Evolutionary conservation across 2,329 filamentous ascomycete genomes (phyloP).

Genomic region (Exophiala bonariae): DNA sequence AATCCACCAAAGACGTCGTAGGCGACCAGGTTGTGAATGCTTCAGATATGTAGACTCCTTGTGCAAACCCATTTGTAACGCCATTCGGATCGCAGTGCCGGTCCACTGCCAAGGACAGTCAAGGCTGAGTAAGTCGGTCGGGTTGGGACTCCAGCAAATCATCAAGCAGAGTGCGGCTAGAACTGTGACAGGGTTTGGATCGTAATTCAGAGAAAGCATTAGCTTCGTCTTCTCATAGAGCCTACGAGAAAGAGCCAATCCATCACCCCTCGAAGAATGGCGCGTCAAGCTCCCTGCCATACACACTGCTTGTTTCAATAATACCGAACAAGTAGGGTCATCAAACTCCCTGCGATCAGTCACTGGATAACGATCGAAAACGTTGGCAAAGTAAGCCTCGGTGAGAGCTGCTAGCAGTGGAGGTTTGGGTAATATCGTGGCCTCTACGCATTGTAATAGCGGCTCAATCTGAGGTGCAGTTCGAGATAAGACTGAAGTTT

Average conservation of each 20-base stretch:
- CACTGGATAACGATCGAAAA: constrained; percentile 24
- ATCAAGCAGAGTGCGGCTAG: constrained; percentile 27
- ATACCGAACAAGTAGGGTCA: not conserved
- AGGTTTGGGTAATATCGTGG: constrained; percentile 2
- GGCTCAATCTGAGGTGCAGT: not conserved
- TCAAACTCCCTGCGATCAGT: constrained; percentile 16
- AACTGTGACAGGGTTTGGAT: constrained; percentile 16
- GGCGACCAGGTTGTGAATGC: constrained; percentile 1
- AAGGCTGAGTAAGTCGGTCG: constrained; percentile 18
- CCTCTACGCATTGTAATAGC: constrained; percentile 2
- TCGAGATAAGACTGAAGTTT: not conserved
- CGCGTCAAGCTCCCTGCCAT: constrained; percentile 23
- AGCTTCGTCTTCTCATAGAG: constrained; percentile 27
- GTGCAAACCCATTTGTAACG: constrained; percentile 29
- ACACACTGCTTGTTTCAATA: constrained; percentile 21
- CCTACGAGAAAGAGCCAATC: constrained; percentile 4
- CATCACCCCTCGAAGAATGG: constrained; percentile 7
- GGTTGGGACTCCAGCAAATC: constrained; percentile 20
- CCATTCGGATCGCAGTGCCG: constrained; percentile 23
- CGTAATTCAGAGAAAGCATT: constrained; percentile 24
- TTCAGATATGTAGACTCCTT: constrained; percentile 22
- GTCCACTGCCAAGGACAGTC: constrained; percentile 28
- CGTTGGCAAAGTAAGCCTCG: constrained; percentile 26
- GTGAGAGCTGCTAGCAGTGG: constrained; percentile 3
- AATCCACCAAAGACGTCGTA: constrained; percentile 22